Conservation (phyloP, 2,329 filamentous ascomycete genomes). For the Colletotrichum siamense region DNA sequence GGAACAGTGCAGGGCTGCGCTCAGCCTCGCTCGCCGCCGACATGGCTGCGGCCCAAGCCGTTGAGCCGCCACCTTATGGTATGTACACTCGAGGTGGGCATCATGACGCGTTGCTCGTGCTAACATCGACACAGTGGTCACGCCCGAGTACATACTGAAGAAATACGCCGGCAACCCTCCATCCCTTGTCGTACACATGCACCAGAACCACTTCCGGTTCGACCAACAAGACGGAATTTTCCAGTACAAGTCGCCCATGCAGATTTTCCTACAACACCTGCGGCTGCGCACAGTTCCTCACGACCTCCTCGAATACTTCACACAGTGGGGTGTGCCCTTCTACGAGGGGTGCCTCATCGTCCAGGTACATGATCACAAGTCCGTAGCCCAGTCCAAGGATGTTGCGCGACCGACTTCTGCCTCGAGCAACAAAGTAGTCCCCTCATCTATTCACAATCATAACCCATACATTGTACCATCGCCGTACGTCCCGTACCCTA, state of each 20-base stretch:
- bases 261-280: conserved; percentile 78
- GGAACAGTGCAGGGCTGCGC: conserved; percentile 55
- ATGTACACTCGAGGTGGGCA: conserved; percentile 23
- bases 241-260: conserved; percentile 91
- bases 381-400: conserved; percentile 65
- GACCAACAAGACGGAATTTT: conserved; percentile 95
- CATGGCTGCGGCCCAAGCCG: conserved; percentile 35
- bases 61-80: conserved; percentile 61
- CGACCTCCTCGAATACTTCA: conserved; percentile 83
- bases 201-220: conserved; percentile 87
- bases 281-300: conserved; percentile 81
- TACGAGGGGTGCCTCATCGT: conserved; percentile 97
- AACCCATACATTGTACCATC: conserved; percentile 91
- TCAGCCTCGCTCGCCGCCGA: conserved; percentile 56
- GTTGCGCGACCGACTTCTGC: conserved; percentile 57
- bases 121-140: conserved; percentile 62
- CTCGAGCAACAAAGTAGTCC: conserved; percentile 64
- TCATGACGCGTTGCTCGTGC: not conserved
- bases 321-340: conserved; percentile 74
- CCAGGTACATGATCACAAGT: conserved; percentile 88
- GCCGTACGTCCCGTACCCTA: conserved; percentile 78
- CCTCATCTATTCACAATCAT: conserved; percentile 91
- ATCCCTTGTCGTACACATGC: conserved; percentile 85
- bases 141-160: conserved; percentile 78
- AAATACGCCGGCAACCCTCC: conserved; percentile 79